These are phyloP conservation scores for Effrenium voratum DNA, from an alignment of 73 alveolate genomes.

Conservation along the genomic window DNA sequence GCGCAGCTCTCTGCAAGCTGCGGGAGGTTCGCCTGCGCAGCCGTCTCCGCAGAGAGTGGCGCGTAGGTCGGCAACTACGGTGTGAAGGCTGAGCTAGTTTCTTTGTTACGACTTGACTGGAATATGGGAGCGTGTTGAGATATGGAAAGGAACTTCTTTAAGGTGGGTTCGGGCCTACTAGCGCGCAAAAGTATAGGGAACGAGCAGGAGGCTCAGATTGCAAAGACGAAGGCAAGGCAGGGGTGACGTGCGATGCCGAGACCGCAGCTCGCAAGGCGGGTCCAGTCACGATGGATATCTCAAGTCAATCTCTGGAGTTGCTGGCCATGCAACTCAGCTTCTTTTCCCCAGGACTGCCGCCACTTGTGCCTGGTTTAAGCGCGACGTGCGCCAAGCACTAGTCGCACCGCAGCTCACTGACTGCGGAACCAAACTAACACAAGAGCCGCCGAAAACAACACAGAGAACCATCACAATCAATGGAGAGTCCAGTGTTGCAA, in stretches of 20 bases:
- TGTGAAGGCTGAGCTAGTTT: not conserved
- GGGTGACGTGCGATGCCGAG: constrained; percentile 13
- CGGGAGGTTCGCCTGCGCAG: not conserved
- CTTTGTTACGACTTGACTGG: not conserved
- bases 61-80: not conserved
- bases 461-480: too few species aligned
- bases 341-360: not conserved
- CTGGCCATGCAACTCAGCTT: too few species aligned
- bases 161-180: not conserved
- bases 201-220: not conserved
- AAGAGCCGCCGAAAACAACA: too few species aligned
- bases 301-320: not conserved
- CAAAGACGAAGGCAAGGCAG: not conserved
- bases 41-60: not conserved
- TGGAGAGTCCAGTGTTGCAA: too few species aligned
- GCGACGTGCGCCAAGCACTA: constrained; percentile 1
- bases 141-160: not conserved
- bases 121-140: not conserved
- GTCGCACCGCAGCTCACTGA: too few species aligned
- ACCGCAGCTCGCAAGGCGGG: not conserved
- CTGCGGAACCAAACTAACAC: too few species aligned
- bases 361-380: not conserved
- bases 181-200: not conserved
- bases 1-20: not conserved
- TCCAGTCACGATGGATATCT: constrained; percentile 37